These are phyloP conservation scores for Cucumis sativus DNA, from an alignment of 306 rosid species.

Conservation along the genomic window Cucumber_9930_V3 NC_026658.2:6243501-6244000, in stretches of 20 bases:
- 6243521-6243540: slow-evolving; percentile 52
- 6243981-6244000: not conserved
- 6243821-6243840: not conserved
- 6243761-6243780: not conserved
- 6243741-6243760: not conserved
- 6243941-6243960: not conserved
- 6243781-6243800: not conserved
- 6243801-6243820: not conserved
- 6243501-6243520: slow-evolving; percentile 10
- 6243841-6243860: not conserved
- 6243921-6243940: not conserved
- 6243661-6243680: slow-evolving; percentile 30
- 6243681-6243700: slow-evolving; percentile 29
- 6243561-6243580: not conserved
- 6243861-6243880: not conserved
- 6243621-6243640: slow-evolving; percentile 1
- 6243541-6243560: slow-evolving; percentile 38
- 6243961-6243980: not conserved
- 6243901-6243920: not conserved
- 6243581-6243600: not conserved
- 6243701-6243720: slow-evolving; percentile 26
- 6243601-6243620: not conserved
- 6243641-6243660: slow-evolving; percentile 27
- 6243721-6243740: not conserved
- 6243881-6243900: not conserved